Percentiles rank a stretch among this genome's conserved stretches.
Evolutionary conservation across 768 basidiomycete genomes (phyloP).

Genomic region (Rhizopogon vulgaris): DNA sequence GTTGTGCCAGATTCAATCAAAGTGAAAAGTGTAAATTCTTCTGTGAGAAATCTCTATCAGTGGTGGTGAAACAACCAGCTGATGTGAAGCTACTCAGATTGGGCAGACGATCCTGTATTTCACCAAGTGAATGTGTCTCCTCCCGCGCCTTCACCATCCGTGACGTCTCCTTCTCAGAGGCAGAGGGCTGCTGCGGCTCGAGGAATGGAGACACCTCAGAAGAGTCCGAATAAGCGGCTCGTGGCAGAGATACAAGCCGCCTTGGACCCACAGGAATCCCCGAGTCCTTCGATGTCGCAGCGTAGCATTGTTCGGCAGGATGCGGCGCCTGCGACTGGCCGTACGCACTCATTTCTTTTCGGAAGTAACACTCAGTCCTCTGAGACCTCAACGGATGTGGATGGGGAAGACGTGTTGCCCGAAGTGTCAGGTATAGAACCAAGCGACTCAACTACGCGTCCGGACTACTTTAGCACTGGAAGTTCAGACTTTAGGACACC

Average conservation of each 20-base stretch:
- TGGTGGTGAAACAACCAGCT: conserved; percentile 1
- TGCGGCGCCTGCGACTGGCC: background rate
- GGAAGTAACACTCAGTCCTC: conserved; percentile 11
- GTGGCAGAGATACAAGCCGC: background rate
- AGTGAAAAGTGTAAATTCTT: conserved; percentile 25
- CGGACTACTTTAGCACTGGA: background rate
- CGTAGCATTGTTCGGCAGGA: conserved; percentile 6
- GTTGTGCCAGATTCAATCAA: conserved; percentile 22
- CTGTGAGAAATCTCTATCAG: conserved; percentile 20
- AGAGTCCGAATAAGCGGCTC: background rate
- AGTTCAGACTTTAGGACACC: conserved; percentile 13
- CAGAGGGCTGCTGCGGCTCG: background rate
- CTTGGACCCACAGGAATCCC: background rate
- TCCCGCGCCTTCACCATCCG: background rate
- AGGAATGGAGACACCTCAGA: background rate
- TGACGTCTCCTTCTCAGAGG: background rate
- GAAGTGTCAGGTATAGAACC: conserved; percentile 1
- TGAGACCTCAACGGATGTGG: conserved; percentile 19
- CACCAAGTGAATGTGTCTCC: background rate
- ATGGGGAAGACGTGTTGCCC: conserved; percentile 12
- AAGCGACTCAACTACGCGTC: background rate
- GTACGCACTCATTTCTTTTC: background rate
- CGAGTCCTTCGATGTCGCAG: background rate
- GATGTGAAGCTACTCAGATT: conserved; percentile 16
- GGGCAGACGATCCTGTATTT: conserved; percentile 24